Evolutionary conservation across 148 eudicot species (phyloP).

Genomic region (Camellia granthamiana): DNA sequence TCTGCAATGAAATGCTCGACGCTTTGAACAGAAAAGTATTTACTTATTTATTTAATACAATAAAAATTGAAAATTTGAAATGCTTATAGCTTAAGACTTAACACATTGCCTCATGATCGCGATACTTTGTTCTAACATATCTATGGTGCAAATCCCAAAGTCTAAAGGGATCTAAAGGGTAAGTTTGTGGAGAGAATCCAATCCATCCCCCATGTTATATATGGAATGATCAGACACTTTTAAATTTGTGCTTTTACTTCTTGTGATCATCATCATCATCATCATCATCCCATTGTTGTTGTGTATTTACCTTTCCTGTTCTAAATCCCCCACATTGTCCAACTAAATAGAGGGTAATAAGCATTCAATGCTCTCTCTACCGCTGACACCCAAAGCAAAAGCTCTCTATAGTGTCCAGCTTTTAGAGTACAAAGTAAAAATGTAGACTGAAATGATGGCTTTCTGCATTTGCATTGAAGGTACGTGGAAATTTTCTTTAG

Average conservation of each 20-base stretch:
- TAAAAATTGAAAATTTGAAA: no score
- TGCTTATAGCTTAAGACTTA: no score
- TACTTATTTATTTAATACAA: no score
- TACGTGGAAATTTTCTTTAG: neutral
- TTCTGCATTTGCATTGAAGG: neutral
- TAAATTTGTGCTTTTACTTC: no score
- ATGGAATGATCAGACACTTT: no score
- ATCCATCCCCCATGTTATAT: neutral
- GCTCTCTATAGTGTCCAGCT: neutral
- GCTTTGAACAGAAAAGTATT: no score
- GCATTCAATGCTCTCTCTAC: neutral
- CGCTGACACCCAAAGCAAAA: slow-evolving; percentile 2
- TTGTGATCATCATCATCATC: no score
- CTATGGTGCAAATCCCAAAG: neutral
- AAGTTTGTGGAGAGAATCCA: neutral
- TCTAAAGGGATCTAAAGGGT: neutral
- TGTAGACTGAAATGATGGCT: neutral
- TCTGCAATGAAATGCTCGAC: no score
- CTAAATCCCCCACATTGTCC: neutral
- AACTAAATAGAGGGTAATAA: neutral
- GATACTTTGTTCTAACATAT: neutral
- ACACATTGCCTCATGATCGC: neutral
- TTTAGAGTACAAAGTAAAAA: neutral
- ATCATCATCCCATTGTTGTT: no score
- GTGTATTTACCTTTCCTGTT: neutral